These are phyloP conservation scores for Cutaneotrichosporon cutaneum DNA, from an alignment of 1,284 basidiomycete genomes.

Conservation along the genomic window DNA sequence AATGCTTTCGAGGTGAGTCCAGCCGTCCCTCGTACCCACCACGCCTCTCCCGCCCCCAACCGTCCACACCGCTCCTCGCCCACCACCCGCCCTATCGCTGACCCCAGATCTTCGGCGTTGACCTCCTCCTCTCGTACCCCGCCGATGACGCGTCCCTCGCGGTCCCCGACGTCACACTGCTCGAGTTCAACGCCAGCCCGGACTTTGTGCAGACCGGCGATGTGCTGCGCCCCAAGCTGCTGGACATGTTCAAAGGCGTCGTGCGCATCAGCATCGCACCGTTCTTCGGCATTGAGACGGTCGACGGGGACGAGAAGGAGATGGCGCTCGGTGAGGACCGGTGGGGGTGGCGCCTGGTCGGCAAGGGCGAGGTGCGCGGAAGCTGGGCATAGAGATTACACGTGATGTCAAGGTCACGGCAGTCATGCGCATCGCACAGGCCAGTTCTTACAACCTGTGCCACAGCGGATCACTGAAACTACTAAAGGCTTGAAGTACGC, in stretches of 20 bases:
- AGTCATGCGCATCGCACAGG: too few relatives aligned
- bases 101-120: conserved; percentile 72
- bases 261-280: conserved; percentile 68
- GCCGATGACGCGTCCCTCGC: conserved; percentile 49
- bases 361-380: conserved; percentile 45
- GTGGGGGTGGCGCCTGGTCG: conserved; percentile 47
- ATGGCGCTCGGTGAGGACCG: conserved; percentile 40
- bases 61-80: background rate
- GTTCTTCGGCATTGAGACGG: conserved; percentile 50
- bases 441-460: too few relatives aligned
- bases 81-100: background rate
- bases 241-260: conserved; percentile 74
- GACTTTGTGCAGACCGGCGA: conserved; percentile 91
- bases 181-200: conserved; percentile 94
- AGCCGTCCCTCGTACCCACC: too few relatives aligned
- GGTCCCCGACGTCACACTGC: conserved; percentile 63
- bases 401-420: too few relatives aligned
- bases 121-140: conserved; percentile 73
- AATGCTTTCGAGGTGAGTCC: conserved; percentile 79
- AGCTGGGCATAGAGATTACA: conserved; percentile 20
- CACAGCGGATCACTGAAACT: too few relatives aligned
- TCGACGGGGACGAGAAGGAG: conserved; percentile 23
- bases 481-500: too few relatives aligned
- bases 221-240: conserved; percentile 69
- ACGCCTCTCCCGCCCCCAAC: background rate